Evolutionary conservation across 495 filamentous ascomycete genomes (phyloP).

Genomic region (Aspergillus haitiensis): DNA sequence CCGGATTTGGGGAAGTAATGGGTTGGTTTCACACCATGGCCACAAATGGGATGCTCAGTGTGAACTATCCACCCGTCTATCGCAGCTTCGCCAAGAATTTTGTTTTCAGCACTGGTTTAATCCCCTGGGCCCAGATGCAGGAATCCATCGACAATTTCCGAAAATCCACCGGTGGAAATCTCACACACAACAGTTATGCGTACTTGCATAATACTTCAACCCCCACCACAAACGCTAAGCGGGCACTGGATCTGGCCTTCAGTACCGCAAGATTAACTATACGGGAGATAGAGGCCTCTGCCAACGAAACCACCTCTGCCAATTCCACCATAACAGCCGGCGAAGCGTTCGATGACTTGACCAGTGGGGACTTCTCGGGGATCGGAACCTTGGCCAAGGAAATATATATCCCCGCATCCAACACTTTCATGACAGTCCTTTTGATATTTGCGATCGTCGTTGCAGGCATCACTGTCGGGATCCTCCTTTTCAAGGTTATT

Average conservation of each 20-base stretch:
- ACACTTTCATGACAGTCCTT: conserved; percentile 95
- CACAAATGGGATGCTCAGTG: conserved; percentile 93
- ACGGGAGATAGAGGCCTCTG: conserved; percentile 52
- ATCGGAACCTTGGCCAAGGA: conserved; percentile 76
- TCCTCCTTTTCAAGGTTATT: conserved; percentile 88
- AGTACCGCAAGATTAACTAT: conserved; percentile 48
- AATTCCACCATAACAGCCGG: conserved; percentile 22
- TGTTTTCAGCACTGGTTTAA: conserved; percentile 82
- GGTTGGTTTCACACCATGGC: conserved; percentile 92
- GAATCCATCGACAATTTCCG: conserved; percentile 84
- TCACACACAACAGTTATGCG: conserved; percentile 73
- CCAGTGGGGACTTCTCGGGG: conserved; percentile 57
- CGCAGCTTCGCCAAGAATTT: conserved; percentile 89
- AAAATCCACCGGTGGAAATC: conserved; percentile 75
- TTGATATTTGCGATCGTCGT: conserved; percentile 86
- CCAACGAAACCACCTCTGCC: conserved; percentile 32
- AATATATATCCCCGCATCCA: conserved; percentile 77
- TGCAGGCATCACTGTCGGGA: conserved; percentile 78
- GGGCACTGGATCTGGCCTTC: conserved; percentile 52
- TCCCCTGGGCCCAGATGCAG: conserved; percentile 81
- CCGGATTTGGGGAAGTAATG: conserved; percentile 83
- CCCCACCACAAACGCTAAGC: conserved; percentile 49
- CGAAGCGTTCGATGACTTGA: conserved; percentile 32
- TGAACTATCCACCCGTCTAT: conserved; percentile 83
- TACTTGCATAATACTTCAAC: conserved; percentile 64